Base-by-base conservation (phyloP, 2,329 filamentous ascomycete species). In the Teratosphaeria pseudoeucalypti region DNA sequence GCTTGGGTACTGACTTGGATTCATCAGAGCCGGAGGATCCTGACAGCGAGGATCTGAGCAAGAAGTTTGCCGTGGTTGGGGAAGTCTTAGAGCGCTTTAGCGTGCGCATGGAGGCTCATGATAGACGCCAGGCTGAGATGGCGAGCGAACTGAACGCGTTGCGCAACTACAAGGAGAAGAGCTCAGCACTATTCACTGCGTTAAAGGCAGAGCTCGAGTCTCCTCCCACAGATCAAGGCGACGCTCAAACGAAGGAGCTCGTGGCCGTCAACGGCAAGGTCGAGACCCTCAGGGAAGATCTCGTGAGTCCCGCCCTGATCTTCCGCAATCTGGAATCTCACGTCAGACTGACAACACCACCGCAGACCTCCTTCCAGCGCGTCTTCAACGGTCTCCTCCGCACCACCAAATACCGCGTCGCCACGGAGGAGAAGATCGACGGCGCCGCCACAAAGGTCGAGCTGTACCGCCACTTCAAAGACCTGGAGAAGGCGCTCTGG, bases 121-220 rank as follows among this genome's bases (percentile, higher is more conserved):
- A 23, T 6, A 47, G 19, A 7, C 16, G 43, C 10, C 47, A 57
- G 23, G n/a, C 23, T n/a, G 37, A 29, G 29, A 34, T 43, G 27
- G 58, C 12, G 3, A 37, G 11, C 10, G 37, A 55, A 19, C 6
- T 60, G 19, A 19, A 49, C 9, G 56, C 49, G 23, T 43, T 60
- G 14, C 56, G 37, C 14, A 12, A 11, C 5, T 61, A 61, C 59
- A 56, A 58, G 53, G 9, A 14, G 52, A 43, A 27, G 26, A 34
- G 52, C 39, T 12, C 55, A 23, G 34, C 53, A 6, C 57, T 61
- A 9, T 61, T 61, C 34, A 12, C n/a, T 10, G 34, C 59, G 5
- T 43, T 61, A 29, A 58, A 58, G 52, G 9, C 14, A 3, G 59
- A 61, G 56, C 53, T 61, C 7, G 43, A 61, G n/a, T 23, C n/a